These are phyloP conservation scores for Geotrichum siamense DNA, from an alignment of 1,139 yeast genomes.

Conservation along the genomic window DNA sequence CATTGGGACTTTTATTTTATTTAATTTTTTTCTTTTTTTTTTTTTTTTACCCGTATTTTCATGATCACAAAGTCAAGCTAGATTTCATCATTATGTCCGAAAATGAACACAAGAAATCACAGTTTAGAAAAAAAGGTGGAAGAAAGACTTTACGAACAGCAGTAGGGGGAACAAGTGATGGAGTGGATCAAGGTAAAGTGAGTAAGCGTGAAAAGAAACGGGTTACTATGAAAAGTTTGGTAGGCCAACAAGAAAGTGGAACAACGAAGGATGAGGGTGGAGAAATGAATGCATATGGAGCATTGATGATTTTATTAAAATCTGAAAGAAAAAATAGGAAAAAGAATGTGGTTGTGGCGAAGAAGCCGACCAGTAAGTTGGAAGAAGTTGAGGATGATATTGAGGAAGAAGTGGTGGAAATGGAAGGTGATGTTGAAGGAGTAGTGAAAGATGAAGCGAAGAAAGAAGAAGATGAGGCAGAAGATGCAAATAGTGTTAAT, in stretches of 20 bases:
- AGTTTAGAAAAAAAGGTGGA: conserved; percentile 10
- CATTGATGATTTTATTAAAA: conserved; percentile 61
- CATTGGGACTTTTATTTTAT: too few relatives aligned
- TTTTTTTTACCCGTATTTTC: too few relatives aligned
- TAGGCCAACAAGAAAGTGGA: conserved; percentile 11
- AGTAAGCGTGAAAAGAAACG: conserved; percentile 21
- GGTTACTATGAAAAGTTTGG: conserved; percentile 33
- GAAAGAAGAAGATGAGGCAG: conserved; percentile 28
- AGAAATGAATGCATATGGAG: conserved; percentile 54
- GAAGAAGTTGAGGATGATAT: not conserved
- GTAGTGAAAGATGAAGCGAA: conserved; percentile 19
- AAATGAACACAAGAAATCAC: not conserved
- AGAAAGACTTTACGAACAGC: conserved; percentile 10
- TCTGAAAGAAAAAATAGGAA: conserved; percentile 41
- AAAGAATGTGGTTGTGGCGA: conserved; percentile 3
- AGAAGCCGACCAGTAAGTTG: conserved; percentile 1
- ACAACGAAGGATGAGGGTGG: not conserved
- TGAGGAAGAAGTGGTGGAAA: conserved; percentile 13
- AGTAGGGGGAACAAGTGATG: not conserved
- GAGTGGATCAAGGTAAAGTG: conserved; percentile 1
- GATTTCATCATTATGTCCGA: too few relatives aligned
- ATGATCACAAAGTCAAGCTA: too few relatives aligned
- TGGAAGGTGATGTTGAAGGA: conserved; percentile 22
- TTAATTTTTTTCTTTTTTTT: too few relatives aligned
- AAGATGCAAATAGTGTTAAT: conserved; percentile 23